A percentile compares a stretch with the other conserved stretches of the same genome.
phyloP scores from a whole-genome alignment of 106 monocot genomes.

The Posidonia australis region DNA sequence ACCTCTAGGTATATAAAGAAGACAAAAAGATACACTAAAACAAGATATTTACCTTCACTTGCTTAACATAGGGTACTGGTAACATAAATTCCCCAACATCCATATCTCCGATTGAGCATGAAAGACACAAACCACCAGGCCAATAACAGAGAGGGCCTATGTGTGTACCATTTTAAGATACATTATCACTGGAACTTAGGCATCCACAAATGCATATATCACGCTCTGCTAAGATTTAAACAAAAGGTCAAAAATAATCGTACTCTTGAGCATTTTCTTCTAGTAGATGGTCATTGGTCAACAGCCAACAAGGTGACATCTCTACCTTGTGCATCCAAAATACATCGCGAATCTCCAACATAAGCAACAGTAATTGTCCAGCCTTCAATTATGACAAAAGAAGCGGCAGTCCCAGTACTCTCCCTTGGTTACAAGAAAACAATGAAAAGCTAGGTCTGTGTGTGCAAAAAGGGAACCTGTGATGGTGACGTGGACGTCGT shows the following conservation, averaged over 20 bases:
- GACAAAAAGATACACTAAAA: too few species aligned
- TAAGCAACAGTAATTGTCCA: constrained; percentile 17
- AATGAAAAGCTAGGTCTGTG: too few species aligned
- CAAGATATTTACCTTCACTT: constrained; percentile 63
- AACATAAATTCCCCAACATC: constrained; percentile 96
- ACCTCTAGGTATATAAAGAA: too few species aligned
- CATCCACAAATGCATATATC: neutral
- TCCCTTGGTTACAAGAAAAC: constrained; percentile 10
- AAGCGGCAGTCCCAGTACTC: constrained; percentile 13
- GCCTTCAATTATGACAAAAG: constrained; percentile 16
- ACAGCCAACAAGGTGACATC: constrained; percentile 11
- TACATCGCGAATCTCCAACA: constrained; percentile 20
- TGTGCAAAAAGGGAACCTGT: too few species aligned
- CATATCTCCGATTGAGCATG: constrained; percentile 86
- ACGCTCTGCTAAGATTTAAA: neutral
- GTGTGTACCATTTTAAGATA: constrained; percentile 22
- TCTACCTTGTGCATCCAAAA: constrained; percentile 12
- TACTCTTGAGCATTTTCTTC: constrained; percentile 21
- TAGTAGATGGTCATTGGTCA: constrained; percentile 15
- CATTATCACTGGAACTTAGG: neutral
- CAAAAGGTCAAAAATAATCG: too few species aligned
- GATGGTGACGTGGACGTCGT: too few species aligned
- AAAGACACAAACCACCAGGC: constrained; percentile 89
- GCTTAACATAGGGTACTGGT: constrained; percentile 86
- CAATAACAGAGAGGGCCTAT: constrained; percentile 85